A percentile compares a stretch with the other conserved stretches of the same genome.
These are phyloP conservation scores for Lipomyces orientalis DNA, from an alignment of 805 yeast species.

Conservation along the genomic window DNA sequence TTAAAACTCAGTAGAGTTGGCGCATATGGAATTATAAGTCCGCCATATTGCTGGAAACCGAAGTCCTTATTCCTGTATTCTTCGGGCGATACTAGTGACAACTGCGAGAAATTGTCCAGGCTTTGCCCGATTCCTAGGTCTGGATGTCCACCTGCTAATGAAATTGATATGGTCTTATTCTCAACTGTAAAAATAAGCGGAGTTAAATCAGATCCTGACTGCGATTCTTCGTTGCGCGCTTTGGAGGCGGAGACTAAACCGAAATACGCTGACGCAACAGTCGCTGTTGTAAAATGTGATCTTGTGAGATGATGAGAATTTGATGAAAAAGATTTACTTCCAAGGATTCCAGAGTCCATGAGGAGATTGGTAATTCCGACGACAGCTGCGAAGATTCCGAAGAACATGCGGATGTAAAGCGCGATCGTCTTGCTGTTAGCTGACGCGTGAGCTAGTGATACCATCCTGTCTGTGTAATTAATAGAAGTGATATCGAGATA, in stretches of 20 bases:
- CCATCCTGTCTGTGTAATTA: background rate
- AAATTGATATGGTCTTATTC: conserved; percentile 1
- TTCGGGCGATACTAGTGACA: conserved; percentile 13
- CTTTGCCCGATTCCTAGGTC: conserved; percentile 11
- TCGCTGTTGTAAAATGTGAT: background rate
- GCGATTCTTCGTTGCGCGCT: background rate
- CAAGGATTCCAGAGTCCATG: conserved; percentile 9
- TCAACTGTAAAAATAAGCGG: conserved; percentile 10
- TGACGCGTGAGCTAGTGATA: conserved; percentile 4
- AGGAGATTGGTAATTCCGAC: conserved; percentile 7
- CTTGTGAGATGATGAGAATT: background rate
- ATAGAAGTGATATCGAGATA: background rate
- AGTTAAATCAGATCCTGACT: background rate
- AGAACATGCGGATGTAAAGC: conserved; percentile 4
- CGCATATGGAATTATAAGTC: conserved; percentile 18
- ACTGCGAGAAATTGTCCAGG: conserved; percentile 15
- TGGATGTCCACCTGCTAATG: conserved; percentile 12
- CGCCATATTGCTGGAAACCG: conserved; percentile 20
- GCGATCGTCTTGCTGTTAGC: background rate
- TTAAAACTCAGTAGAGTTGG: conserved; percentile 17
- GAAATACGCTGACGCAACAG: conserved; percentile 1
- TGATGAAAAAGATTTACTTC: background rate
- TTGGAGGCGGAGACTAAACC: background rate
- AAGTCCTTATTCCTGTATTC: conserved; percentile 1
- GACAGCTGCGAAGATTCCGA: conserved; percentile 5